phyloP scores from a whole-genome alignment of 306 rosid genomes.

The Canavalia gladiata region DNA sequence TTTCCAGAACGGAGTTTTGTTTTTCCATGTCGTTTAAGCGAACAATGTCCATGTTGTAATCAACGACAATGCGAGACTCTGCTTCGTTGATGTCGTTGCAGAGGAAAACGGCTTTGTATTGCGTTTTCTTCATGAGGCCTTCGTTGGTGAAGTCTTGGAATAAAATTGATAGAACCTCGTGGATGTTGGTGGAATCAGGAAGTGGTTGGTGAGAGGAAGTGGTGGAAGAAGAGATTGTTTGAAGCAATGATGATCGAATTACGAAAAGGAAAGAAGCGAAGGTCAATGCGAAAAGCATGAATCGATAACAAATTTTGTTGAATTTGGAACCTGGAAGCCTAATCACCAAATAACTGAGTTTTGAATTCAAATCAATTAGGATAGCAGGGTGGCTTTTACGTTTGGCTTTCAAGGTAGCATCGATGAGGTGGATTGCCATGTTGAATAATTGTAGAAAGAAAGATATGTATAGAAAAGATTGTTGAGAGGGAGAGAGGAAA shows the following conservation, averaged over 20 bases:
- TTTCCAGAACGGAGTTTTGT: no score
- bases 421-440: constrained; percentile 55
- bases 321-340: constrained; percentile 54
- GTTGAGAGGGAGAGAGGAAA: neutral
- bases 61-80: no score
- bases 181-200: neutral
- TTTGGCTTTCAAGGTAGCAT: constrained; percentile 46
- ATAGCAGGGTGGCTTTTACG: neutral
- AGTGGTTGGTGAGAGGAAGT: neutral
- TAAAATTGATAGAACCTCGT: constrained; percentile 44
- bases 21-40: no score
- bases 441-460: neutral
- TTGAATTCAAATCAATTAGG: constrained; percentile 32
- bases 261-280: constrained; percentile 46
- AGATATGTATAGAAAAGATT: neutral
- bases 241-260: constrained; percentile 14
- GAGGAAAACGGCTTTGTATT: constrained; percentile 45
- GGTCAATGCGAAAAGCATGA: constrained; percentile 48
- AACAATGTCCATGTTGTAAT: no score
- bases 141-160: constrained; percentile 63
- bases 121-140: constrained; percentile 52
- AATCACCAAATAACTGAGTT: constrained; percentile 50
- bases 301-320: constrained; percentile 42
- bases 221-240: constrained; percentile 22
- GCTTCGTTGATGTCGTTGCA: neutral